phyloP scores from a whole-genome alignment of 73 alveolate species.

The Tetrahymena borealis region DNA sequence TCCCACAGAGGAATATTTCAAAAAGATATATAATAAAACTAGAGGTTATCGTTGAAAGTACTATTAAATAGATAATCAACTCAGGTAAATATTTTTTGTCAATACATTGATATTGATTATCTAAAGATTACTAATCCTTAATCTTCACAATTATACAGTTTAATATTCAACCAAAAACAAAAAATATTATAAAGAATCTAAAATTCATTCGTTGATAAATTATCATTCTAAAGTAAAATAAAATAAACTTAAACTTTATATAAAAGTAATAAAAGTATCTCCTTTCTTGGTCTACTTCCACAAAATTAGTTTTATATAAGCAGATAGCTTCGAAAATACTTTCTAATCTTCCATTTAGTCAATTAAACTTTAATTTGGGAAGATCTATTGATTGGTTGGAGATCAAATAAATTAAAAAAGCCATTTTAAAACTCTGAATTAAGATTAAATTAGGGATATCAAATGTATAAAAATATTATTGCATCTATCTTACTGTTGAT shows the following conservation, averaged over 20 bases:
- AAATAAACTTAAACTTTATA: neutral
- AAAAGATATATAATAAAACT: neutral
- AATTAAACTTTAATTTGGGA: too few species aligned
- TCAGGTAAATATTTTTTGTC: neutral
- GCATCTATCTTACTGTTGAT: neutral
- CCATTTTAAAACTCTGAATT: too few species aligned
- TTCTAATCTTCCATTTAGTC: too few species aligned
- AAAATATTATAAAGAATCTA: neutral
- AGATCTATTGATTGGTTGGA: too few species aligned
- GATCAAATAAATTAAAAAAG: too few species aligned
- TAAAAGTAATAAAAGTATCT: neutral
- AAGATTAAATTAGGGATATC: too few species aligned
- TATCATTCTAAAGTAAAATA: neutral
- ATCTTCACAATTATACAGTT: neutral
- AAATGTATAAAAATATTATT: neutral
- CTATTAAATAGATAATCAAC: neutral
- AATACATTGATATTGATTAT: too few species aligned
- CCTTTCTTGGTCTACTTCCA: too few species aligned
- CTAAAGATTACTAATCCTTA: neutral
- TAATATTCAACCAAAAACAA: neutral
- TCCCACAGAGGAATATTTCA: neutral
- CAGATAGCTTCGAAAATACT: too few species aligned
- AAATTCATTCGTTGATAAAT: neutral
- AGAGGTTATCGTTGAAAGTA: neutral
- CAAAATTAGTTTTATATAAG: too few species aligned